A percentile compares a stretch with the other conserved stretches of the same genome.
Evolutionary conservation across 1,139 yeast genomes (phyloP).

Genomic region (Chernovozyma aurita): DNA sequence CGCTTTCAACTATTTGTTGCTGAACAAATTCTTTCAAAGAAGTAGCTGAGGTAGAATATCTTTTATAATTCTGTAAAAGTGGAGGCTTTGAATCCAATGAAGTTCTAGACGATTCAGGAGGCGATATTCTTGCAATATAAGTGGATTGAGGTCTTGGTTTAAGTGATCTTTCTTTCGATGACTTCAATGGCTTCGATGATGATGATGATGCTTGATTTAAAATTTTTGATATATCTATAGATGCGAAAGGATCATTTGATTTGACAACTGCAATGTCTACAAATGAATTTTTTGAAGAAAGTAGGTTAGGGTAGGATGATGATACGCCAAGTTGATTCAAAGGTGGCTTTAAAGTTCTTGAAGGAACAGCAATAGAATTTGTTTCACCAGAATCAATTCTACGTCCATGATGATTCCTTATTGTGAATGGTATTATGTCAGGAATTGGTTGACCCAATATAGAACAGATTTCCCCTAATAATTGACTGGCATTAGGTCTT

Average conservation of each 20-base stretch:
- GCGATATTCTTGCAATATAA: constrained; percentile 9
- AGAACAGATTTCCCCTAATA: constrained; percentile 63
- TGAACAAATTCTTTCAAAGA: constrained; percentile 34
- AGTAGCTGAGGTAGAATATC: constrained; percentile 16
- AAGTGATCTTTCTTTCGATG: constrained; percentile 4
- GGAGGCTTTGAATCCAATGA: not conserved
- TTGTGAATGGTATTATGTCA: constrained; percentile 37
- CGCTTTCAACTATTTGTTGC: constrained; percentile 26
- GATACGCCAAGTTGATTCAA: no score
- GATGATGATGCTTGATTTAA: constrained; percentile 6
- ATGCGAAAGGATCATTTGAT: constrained; percentile 32
- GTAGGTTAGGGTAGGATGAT: no score
- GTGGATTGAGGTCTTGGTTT: constrained; percentile 18
- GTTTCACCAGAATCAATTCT: not conserved
- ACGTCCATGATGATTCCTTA: constrained; percentile 11
- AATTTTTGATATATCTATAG: constrained; percentile 33
- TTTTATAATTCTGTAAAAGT: not conserved
- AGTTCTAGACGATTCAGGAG: not conserved
- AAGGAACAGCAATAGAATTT: not conserved
- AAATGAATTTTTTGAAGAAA: not conserved
- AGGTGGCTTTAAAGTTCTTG: no score
- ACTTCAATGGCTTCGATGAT: not conserved
- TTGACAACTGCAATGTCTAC: no score
- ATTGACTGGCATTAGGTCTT: constrained; percentile 70
- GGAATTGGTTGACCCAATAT: constrained; percentile 59